These are phyloP conservation scores for Volutella citrinella DNA, from an alignment of 2,329 filamentous ascomycete genomes.

Conservation along the genomic window DNA sequence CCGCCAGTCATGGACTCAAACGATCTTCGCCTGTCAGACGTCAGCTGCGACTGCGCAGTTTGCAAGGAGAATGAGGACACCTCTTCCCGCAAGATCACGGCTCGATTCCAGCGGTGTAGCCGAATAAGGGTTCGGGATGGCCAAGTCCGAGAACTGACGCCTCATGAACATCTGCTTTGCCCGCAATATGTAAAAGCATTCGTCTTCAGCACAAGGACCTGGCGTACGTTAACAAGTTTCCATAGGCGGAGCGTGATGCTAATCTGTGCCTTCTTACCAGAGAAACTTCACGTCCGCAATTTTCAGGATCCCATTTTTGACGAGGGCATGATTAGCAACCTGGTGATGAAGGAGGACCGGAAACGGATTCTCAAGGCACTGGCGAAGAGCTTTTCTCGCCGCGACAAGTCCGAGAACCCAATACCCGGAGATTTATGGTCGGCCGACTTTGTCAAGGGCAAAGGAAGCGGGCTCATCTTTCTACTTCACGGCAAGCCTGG, in stretches of 20 bases:
- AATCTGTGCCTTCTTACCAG: too few relatives aligned
- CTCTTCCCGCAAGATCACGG: too few relatives aligned
- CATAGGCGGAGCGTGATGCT: too few relatives aligned
- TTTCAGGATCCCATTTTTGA: conserved; percentile 25
- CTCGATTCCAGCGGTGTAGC: too few relatives aligned
- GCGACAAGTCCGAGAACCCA: conserved; percentile 13
- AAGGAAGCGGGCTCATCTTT: conserved; percentile 21
- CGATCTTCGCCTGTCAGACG: neutral
- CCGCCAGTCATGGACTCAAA: neutral
- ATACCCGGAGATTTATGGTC: conserved; percentile 12
- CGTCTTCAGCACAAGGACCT: conserved; percentile 1
- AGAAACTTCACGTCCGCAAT: conserved; percentile 19
- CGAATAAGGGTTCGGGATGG: too few relatives aligned
- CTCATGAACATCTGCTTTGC: conserved; percentile 1
- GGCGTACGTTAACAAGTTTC: conserved; percentile 5
- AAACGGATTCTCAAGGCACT: conserved; percentile 3
- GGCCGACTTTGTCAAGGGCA: conserved; percentile 23
- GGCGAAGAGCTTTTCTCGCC: conserved; percentile 22
- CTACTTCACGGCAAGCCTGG: conserved; percentile 22
- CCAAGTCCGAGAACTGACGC: too few relatives aligned
- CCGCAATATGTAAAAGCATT: neutral
- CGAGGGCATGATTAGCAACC: conserved; percentile 23
- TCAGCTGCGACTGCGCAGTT: neutral
- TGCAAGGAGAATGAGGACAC: neutral
- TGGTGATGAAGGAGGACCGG: conserved; percentile 26